Base-by-base conservation (phyloP, 257 asterid genomes). In the Schizonepeta tenuifolia region DNA sequence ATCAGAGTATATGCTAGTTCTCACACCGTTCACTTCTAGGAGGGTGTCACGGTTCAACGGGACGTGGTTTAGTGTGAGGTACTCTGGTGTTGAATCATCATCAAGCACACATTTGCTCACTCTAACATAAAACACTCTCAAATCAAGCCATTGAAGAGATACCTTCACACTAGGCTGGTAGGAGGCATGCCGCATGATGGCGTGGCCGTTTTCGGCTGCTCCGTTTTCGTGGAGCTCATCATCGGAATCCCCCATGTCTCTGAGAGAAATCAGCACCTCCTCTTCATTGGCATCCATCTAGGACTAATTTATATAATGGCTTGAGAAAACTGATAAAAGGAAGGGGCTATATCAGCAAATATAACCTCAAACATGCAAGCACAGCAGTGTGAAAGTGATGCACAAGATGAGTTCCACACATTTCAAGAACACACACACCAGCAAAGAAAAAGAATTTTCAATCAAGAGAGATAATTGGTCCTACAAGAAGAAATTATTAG, bases 71-170 rank as follows among this genome's bases (percentile, higher is more conserved):
- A 91, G 63, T 0, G 89, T 86, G 40, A 89, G 96, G 60, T 33
- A 64, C 50, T 86, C 88, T 0, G 97, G 90, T 0, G 80, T 77
- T 1, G 90, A 83, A 44, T 82, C 84, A 69, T 80, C 83, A 69
- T 84, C 81, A 24, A 90, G 77, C 72, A 78, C 86, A n/a, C 94
- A 87, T 73, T 83, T 89, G 87, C 84, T 84, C 6, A 91, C 70
- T 56, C 92, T 80, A 18, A 89, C 83, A 40, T 89, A 91, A 26
- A 89, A 89, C 36, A 91, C 94, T 73, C 87, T 82, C 72, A 91
- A 53, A 72, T 91, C 92, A 56, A 91, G 83, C 96, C 97, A 91
- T 3, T 71, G 85, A 51, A 89, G 68, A 22, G 90, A 80, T 47
- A 28, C 36, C 75, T 70, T 85, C 38, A 46, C 58, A 41, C 46